Evolutionary conservation across 768 basidiomycete species (phyloP).

Genomic region (Trametes meyenii): DNA sequence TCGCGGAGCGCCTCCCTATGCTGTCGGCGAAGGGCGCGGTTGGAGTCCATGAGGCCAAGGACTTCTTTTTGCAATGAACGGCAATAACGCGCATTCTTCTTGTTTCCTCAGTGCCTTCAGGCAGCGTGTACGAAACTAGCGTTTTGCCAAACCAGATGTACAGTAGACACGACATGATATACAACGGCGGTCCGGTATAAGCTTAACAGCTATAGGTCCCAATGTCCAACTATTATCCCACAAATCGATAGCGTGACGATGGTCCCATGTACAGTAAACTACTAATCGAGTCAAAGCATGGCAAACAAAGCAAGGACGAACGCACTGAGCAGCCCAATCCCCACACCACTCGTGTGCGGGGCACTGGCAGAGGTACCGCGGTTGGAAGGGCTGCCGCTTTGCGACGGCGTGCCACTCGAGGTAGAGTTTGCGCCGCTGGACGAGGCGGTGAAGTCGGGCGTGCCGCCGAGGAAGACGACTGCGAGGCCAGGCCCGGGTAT

Average conservation of each 20-base stretch:
- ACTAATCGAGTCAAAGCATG: slow-evolving; percentile 1
- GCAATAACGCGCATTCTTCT: no score
- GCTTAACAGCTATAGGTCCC: neutral
- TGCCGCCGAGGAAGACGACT: slow-evolving; percentile 41
- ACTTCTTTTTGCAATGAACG: neutral
- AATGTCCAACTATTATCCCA: no score
- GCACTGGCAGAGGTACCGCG: neutral
- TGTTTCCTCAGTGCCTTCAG: no score
- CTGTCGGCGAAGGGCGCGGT: neutral
- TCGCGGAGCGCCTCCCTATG: neutral
- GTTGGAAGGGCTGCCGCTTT: neutral
- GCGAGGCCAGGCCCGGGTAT: slow-evolving; percentile 54
- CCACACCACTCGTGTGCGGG: neutral
- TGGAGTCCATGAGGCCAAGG: neutral
- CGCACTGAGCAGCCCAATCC: neutral
- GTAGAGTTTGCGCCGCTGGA: neutral
- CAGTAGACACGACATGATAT: neutral
- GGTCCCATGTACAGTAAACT: neutral
- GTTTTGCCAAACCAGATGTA: neutral
- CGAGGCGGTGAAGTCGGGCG: neutral
- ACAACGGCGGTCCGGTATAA: neutral
- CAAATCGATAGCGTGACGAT: no score
- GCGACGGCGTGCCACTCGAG: neutral
- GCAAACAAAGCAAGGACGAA: neutral
- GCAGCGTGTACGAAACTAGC: neutral